These are phyloP conservation scores for Chenopodium suecicum DNA, from an alignment of 148 eudicot genomes.

Conservation along the genomic window DNA sequence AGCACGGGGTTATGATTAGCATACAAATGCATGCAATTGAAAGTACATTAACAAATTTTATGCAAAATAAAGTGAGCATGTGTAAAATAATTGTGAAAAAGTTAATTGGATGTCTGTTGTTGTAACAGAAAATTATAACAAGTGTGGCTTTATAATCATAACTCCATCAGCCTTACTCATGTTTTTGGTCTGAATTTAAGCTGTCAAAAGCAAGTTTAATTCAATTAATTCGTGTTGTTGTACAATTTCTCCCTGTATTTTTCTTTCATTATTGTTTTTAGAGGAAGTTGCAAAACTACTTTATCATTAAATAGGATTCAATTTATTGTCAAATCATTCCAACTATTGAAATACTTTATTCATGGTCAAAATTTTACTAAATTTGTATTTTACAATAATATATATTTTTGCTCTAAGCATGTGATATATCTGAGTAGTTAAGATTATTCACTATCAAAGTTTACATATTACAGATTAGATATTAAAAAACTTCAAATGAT, in stretches of 20 bases:
- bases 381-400: too few relatives aligned
- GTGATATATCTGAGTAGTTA: too few relatives aligned
- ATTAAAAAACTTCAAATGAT: too few relatives aligned
- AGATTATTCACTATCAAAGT: too few relatives aligned
- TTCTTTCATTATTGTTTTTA: not conserved
- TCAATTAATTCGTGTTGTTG: constrained; percentile 2
- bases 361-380: too few relatives aligned
- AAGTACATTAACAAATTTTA: constrained; percentile 1
- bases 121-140: not conserved
- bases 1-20: constrained; percentile 13
- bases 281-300: not conserved
- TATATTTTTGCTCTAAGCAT: too few relatives aligned
- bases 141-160: not conserved
- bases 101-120: not conserved
- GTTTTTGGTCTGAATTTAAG: constrained; percentile 3
- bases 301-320: too few relatives aligned
- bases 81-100: not conserved
- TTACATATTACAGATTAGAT: too few relatives aligned
- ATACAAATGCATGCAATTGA: not conserved
- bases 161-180: not conserved
- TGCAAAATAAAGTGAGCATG: not conserved
- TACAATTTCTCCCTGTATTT: not conserved
- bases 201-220: not conserved
- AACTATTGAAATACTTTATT: too few relatives aligned
- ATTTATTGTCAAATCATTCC: too few relatives aligned